Evolutionary conservation across 1,284 basidiomycete genomes (phyloP).

Genomic region (Ceratobasidium sp.): DNA sequence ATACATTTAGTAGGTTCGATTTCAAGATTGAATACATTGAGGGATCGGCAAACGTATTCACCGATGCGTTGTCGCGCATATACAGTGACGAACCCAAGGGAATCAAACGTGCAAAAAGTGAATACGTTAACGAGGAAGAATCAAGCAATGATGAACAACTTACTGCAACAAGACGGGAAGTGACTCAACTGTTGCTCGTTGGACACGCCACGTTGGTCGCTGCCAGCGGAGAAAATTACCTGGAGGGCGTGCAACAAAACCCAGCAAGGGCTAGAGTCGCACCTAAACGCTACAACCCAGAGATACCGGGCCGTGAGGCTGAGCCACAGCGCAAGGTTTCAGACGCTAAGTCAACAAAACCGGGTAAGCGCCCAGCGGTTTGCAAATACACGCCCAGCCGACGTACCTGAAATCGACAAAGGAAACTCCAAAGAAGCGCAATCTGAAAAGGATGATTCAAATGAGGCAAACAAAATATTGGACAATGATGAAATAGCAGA

Average conservation of each 20-base stretch:
- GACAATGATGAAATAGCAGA: not conserved
- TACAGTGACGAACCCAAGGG: slow-evolving; percentile 11
- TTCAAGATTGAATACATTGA: slow-evolving; percentile 51
- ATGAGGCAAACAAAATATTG: not conserved
- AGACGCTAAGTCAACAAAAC: not conserved
- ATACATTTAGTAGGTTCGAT: slow-evolving; percentile 52
- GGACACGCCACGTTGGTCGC: not conserved
- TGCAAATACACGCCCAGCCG: too few species aligned
- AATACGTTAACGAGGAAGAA: not conserved
- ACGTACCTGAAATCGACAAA: not conserved
- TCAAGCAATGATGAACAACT: not conserved
- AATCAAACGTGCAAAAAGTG: slow-evolving; percentile 27
- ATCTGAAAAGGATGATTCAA: not conserved
- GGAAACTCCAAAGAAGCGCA: not conserved
- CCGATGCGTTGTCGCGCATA: slow-evolving; percentile 38
- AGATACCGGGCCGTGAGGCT: not conserved
- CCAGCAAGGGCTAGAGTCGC: not conserved
- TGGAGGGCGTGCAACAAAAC: not conserved
- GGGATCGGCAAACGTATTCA: slow-evolving; percentile 31
- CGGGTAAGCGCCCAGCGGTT: not conserved
- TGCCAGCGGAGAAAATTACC: slow-evolving; percentile 10
- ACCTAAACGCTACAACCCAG: not conserved
- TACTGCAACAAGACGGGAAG: not conserved
- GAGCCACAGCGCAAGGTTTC: not conserved
- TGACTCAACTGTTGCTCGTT: not conserved